A percentile compares a stretch with the other conserved stretches of the same genome.
phyloP scores from a whole-genome alignment of 2,329 filamentous ascomycete species.

The Parastagonospora avenae region DNA sequence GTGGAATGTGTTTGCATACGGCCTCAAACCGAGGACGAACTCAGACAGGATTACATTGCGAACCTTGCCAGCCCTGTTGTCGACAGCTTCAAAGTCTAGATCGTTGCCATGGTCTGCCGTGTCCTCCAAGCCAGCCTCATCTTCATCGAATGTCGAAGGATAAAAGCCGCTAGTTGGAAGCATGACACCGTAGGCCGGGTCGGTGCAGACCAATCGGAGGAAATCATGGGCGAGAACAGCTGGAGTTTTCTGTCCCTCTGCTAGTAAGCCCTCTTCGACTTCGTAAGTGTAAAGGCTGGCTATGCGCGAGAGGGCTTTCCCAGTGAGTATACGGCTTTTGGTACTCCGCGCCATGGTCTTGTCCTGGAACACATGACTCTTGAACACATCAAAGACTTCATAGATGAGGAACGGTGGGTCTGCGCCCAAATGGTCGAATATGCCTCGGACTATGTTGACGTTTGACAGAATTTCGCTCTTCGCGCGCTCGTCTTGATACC shows the following conservation, averaged over 20 bases:
- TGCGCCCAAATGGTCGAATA: constrained; percentile 77
- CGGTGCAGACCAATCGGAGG: constrained; percentile 75
- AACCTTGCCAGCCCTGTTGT: constrained; percentile 73
- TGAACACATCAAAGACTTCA: constrained; percentile 75
- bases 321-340: constrained; percentile 78
- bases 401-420: constrained; percentile 77
- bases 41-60: constrained; percentile 80
- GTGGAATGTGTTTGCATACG: constrained; percentile 81
- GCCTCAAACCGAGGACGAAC: constrained; percentile 78
- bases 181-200: constrained; percentile 72
- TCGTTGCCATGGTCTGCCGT: constrained; percentile 59
- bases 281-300: constrained; percentile 43
- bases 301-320: constrained; percentile 73
- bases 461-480: constrained; percentile 85
- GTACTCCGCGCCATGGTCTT: constrained; percentile 71
- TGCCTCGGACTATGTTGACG: constrained; percentile 67
- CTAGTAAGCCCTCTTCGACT: constrained; percentile 54
- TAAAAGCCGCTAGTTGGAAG: constrained; percentile 84
- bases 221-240: constrained; percentile 76
- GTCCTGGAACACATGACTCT: constrained; percentile 74
- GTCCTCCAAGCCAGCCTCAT: constrained; percentile 48
- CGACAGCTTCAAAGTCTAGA: constrained; percentile 70
- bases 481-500: constrained; percentile 74
- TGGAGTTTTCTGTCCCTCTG: constrained; percentile 59
- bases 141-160: constrained; percentile 69